These are phyloP conservation scores for Erucastrum elatum DNA, from an alignment of 345 rosid genomes.

Conservation along the genomic window DNA sequence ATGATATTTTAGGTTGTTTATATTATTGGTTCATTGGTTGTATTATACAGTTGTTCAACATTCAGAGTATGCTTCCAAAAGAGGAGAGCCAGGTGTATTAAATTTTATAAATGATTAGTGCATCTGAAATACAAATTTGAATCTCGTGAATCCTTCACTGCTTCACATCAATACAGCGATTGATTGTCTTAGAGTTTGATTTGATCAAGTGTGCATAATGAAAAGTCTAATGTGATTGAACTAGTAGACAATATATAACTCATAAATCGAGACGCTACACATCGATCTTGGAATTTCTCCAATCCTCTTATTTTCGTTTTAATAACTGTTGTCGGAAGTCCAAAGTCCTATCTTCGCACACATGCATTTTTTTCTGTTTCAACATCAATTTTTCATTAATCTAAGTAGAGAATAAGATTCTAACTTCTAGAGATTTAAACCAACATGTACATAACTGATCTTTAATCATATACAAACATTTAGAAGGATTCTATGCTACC, in stretches of 20 bases:
- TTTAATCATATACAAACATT: background rate
- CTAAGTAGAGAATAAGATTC: background rate
- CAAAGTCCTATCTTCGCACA: background rate
- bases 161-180: conserved; percentile 26
- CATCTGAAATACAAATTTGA: conserved; percentile 26
- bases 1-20: background rate
- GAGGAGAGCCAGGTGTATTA: background rate
- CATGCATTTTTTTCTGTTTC: background rate
- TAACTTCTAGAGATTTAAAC: background rate
- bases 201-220: background rate
- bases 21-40: background rate
- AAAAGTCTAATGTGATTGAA: conserved; percentile 18
- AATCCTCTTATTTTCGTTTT: background rate
- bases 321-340: conserved; percentile 21
- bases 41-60: background rate
- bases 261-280: conserved; percentile 33
- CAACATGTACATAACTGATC: background rate
- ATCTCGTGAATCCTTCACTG: conserved; percentile 36
- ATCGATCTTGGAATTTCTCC: conserved; percentile 28
- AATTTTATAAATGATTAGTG: conserved; percentile 10
- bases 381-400: background rate
- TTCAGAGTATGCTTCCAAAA: conserved; percentile 8
- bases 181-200: background rate
- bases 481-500: background rate
- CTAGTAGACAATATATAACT: conserved; percentile 12